Percentiles rank a stretch among this genome's conserved stretches.
These are phyloP conservation scores for Daedaleopsis sinensis DNA, from an alignment of 768 basidiomycete species.

Conservation along the genomic window DNA sequence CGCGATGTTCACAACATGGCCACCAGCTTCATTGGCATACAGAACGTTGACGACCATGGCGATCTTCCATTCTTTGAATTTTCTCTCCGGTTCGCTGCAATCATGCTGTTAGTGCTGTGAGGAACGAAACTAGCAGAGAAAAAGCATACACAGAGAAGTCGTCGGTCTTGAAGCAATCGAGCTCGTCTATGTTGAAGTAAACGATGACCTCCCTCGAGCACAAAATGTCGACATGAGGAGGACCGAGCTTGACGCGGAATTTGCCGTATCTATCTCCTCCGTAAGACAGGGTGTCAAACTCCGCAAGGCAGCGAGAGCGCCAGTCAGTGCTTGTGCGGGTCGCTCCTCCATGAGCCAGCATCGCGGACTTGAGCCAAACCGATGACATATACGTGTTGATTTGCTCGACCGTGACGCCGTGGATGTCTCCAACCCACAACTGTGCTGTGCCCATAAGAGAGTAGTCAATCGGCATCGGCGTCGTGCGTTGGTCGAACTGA, in stretches of 20 bases:
- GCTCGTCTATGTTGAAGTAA: slow-evolving; percentile 28
- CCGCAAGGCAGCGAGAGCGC: slow-evolving; percentile 26
- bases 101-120: not conserved
- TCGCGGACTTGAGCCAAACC: slow-evolving; percentile 30
- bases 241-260: slow-evolving; percentile 31
- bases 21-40: slow-evolving; percentile 22
- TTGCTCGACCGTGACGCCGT: slow-evolving; percentile 27
- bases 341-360: slow-evolving; percentile 18
- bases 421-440: slow-evolving; percentile 20
- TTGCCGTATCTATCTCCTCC: slow-evolving; percentile 13
- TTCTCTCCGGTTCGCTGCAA: not conserved
- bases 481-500: slow-evolving; percentile 29
- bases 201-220: slow-evolving; percentile 33
- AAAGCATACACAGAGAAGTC: slow-evolving; percentile 21
- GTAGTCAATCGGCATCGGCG: slow-evolving; percentile 27
- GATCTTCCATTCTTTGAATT: slow-evolving; percentile 27
- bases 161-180: slow-evolving; percentile 23
- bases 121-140: no score
- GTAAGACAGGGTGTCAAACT: slow-evolving; percentile 18
- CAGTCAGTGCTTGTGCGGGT: slow-evolving; percentile 10
- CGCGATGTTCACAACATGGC: slow-evolving; percentile 24
- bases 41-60: slow-evolving; percentile 30
- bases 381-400: slow-evolving; percentile 31
- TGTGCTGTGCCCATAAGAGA: slow-evolving; percentile 24
- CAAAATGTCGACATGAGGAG: slow-evolving; percentile 29